Conservation (phyloP, 2,329 filamentous ascomycete genomes). For the Penicillium sp. region DNA sequence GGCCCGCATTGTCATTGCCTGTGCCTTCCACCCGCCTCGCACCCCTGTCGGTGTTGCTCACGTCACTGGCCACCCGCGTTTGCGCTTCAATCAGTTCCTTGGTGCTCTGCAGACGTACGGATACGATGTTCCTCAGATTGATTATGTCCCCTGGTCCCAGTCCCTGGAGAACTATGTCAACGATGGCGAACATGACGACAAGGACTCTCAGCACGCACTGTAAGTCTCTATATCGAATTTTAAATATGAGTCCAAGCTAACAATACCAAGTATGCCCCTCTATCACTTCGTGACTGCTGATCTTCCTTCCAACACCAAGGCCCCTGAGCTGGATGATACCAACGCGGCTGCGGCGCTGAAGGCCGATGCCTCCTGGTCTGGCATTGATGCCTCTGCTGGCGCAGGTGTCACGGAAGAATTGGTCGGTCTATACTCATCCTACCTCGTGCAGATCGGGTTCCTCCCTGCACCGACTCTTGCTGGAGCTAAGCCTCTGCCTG, state of each 20-base stretch:
- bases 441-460: slow-evolving; percentile 63
- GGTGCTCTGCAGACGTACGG: slow-evolving; percentile 68
- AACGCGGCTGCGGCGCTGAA: slow-evolving; percentile 66
- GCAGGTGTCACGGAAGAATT: slow-evolving; percentile 59
- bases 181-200: slow-evolving; percentile 52
- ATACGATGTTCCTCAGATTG: slow-evolving; percentile 64
- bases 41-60: slow-evolving; percentile 64
- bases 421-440: slow-evolving; percentile 63
- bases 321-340: slow-evolving; percentile 70
- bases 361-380: slow-evolving; percentile 59
- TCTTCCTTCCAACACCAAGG: slow-evolving; percentile 66
- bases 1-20: slow-evolving; percentile 72
- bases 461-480: slow-evolving; percentile 43
- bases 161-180: slow-evolving; percentile 68
- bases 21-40: slow-evolving; percentile 63
- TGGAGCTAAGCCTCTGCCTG: slow-evolving; percentile 42
- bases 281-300: slow-evolving; percentile 71
- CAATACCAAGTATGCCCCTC: slow-evolving; percentile 57
- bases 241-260: background rate
- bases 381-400: slow-evolving; percentile 55
- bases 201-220: slow-evolving; percentile 66
- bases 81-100: slow-evolving; percentile 77
- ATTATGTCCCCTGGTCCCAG: slow-evolving; percentile 67
- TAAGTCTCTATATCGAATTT: slow-evolving; percentile 28
- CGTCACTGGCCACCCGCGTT: slow-evolving; percentile 74